Conservation (phyloP, 2,329 filamentous ascomycete genomes). For the Raffaelea arxii region DNA sequence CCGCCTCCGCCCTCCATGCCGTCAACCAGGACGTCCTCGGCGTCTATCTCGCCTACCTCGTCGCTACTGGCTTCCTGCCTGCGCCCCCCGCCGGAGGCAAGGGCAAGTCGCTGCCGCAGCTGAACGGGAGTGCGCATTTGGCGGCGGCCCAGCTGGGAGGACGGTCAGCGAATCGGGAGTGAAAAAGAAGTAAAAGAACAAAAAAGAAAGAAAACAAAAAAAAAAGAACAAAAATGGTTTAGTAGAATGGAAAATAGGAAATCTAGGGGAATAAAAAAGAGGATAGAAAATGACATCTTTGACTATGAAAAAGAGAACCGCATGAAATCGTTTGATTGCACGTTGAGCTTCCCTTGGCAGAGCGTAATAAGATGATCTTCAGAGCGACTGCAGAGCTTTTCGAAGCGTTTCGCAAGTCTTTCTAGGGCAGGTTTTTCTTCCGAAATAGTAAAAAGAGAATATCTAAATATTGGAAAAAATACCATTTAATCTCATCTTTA, state of each 20-base stretch:
- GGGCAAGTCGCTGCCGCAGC: constrained; percentile 21
- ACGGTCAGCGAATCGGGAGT: no score
- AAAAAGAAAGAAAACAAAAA: background rate
- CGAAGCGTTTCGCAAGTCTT: no score
- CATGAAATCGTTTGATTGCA: no score
- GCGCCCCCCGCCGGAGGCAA: constrained; percentile 23
- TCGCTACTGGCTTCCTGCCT: constrained; percentile 52
- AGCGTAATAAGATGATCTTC: background rate
- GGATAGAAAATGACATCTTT: background rate
- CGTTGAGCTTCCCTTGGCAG: background rate
- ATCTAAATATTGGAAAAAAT: no score
- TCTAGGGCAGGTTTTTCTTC: background rate
- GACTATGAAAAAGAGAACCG: background rate
- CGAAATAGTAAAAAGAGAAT: background rate
- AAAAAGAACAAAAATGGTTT: background rate
- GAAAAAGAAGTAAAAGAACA: background rate
- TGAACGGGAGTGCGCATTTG: background rate
- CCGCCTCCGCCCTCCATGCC: constrained; percentile 42
- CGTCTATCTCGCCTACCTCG: constrained; percentile 53
- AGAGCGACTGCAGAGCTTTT: no score
- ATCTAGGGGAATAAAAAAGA: background rate
- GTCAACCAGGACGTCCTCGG: constrained; percentile 54
- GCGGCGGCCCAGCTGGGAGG: no score
- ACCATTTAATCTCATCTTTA: no score
- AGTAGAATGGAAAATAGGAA: background rate